Evolutionary conservation across 371 early-diverging fungal species (phyloP), one percentile per base, ranked within the genome.

Genomic region (Gilbertella persicaria): DNA sequence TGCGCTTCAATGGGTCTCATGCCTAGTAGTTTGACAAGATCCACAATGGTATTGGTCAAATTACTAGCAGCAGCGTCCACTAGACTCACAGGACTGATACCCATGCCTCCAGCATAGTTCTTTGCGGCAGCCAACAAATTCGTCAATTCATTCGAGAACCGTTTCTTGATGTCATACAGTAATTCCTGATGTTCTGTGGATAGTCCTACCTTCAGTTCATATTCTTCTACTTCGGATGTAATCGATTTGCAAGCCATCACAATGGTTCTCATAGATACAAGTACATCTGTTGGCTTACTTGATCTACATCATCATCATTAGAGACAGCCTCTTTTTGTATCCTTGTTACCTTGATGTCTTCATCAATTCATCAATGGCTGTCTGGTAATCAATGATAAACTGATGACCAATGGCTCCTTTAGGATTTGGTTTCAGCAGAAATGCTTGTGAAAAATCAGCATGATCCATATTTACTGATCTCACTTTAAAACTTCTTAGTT

Each of bases 201-300:
- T 10, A 65, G 12, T 3, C 45, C 59, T 5, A 60, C 62, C 2
- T 69, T 70, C 12, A 74, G 51, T 46, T 84, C 83, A 35, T 84
- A 85, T 3, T 70, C 67, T 52, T 91, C 92, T 16, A 90, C 85
- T 49, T 92, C 88, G 44, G 90, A 91, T 0, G 88, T 92, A 37
- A 95, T 88, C 41, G 82, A 68, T 47, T 87, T 88, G 74, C 94
- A 94, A 0, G 91, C 80, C 39, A 88, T 75, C 23, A 93, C 92
- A 24, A 96, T 86, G 0, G 85, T 69, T 58, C 89, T 85, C 92
- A 94, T 92, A 2, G 91, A 85, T 13, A 82, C 69, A 21, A 95
- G 75, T 1, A 95, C 87, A 24, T 84, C 83, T 0, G 88, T 77
- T 2, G 90, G 86, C 29, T 78, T 76, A 45, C 85, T 85, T 14